A percentile compares a stretch with the other conserved stretches of the same genome.
Evolutionary conservation across 345 rosid species (phyloP).

Genomic region (Xanthoceras sorbifolium): DNA sequence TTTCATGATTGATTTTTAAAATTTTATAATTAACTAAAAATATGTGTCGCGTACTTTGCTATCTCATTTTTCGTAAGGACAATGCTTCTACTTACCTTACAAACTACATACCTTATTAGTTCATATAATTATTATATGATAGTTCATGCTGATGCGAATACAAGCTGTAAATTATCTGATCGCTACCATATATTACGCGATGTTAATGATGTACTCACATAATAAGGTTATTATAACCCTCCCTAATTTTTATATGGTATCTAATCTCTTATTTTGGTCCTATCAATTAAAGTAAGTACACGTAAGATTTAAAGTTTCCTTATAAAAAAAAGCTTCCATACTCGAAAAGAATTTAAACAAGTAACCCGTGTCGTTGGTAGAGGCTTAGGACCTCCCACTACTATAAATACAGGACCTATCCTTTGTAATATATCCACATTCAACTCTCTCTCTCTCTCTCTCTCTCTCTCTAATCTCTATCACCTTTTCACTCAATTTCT

Average conservation of each 20-base stretch:
- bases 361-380: neutral
- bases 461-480: too few species aligned
- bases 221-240: too few species aligned
- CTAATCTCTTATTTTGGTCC: neutral
- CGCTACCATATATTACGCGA: neutral
- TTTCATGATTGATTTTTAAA: neutral
- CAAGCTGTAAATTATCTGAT: neutral
- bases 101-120: too few species aligned
- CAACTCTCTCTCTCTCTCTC: neutral
- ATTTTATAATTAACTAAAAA: too few species aligned
- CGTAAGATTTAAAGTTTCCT: neutral
- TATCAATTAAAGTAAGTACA: neutral
- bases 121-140: neutral
- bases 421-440: neutral
- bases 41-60: too few species aligned
- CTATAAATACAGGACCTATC: neutral
- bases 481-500: slow-evolving; percentile 1
- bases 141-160: neutral
- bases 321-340: neutral
- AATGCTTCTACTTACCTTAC: neutral
- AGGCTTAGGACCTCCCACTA: neutral
- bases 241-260: too few species aligned
- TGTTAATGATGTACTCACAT: neutral
- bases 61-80: neutral
- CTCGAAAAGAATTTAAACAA: neutral